phyloP scores from a whole-genome alignment of 495 filamentous ascomycete species.

The Penicillium waksmanii region DNA sequence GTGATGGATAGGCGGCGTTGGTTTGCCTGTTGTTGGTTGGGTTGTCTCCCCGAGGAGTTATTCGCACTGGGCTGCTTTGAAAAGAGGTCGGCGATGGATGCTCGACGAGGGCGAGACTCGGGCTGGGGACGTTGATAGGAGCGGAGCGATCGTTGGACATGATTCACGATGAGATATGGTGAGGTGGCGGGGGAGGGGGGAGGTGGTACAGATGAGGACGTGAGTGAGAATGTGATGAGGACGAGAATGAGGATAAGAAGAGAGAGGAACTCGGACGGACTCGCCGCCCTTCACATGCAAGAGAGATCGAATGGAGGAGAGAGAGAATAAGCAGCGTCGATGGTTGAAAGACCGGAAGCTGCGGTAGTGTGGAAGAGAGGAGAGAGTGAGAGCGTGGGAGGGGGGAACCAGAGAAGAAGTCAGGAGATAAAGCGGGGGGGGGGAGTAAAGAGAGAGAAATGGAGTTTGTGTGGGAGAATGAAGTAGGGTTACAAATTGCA shows the following conservation, averaged over 20 bases:
- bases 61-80: slow-evolving; percentile 31
- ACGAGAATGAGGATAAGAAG: slow-evolving; percentile 16
- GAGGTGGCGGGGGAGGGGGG: not conserved
- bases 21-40: slow-evolving; percentile 50
- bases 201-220: slow-evolving; percentile 3
- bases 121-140: slow-evolving; percentile 50
- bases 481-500: not conserved
- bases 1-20: slow-evolving; percentile 88
- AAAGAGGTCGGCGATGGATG: slow-evolving; percentile 56
- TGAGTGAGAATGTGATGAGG: not conserved
- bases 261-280: slow-evolving; percentile 30
- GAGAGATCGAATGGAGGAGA: not conserved
- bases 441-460: slow-evolving; percentile 5
- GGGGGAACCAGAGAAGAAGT: slow-evolving; percentile 1
- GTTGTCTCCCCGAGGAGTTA: not conserved
- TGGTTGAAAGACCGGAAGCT: not conserved
- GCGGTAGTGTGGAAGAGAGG: not conserved
- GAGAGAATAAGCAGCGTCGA: slow-evolving; percentile 5
- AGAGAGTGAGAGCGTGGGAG: not conserved
- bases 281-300: slow-evolving; percentile 36
- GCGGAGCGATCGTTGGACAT: slow-evolving; percentile 57
- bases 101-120: slow-evolving; percentile 46
- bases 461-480: slow-evolving; percentile 6
- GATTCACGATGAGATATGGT: slow-evolving; percentile 10
- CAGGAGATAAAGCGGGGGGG: slow-evolving; percentile 4